These are phyloP conservation scores for Colletotrichum echinochloae DNA, from an alignment of 2,329 filamentous ascomycete species.

Conservation along the genomic window DNA sequence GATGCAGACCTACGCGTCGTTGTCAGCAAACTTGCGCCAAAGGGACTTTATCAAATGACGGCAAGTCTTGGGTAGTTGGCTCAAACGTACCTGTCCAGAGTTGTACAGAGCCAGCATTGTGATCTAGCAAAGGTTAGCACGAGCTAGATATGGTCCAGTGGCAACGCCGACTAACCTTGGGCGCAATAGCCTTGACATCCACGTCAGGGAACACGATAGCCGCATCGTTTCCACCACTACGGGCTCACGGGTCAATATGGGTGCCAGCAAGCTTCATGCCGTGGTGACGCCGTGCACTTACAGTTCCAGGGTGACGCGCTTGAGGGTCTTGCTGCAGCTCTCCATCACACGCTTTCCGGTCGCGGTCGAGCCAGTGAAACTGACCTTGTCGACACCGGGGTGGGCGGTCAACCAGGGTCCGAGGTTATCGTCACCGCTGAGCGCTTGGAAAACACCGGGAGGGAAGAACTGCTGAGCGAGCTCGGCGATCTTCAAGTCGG, in stretches of 20 bases:
- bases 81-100: constrained; percentile 55
- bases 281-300: constrained; percentile 40
- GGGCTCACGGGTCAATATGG: constrained; percentile 13
- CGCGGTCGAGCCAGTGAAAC: constrained; percentile 71
- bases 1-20: constrained; percentile 59
- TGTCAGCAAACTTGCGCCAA: not conserved
- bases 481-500: constrained; percentile 68
- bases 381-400: constrained; percentile 70
- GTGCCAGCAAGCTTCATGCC: not conserved
- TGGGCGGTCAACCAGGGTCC: constrained; percentile 71
- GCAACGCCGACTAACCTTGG: constrained; percentile 51
- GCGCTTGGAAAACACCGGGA: constrained; percentile 70
- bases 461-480: constrained; percentile 69
- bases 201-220: constrained; percentile 70
- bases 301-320: constrained; percentile 71
- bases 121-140: constrained; percentile 46
- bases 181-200: constrained; percentile 55
- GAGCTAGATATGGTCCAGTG: not conserved
- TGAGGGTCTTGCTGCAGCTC: constrained; percentile 67
- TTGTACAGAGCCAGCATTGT: constrained; percentile 67
- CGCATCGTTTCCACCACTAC: constrained; percentile 67
- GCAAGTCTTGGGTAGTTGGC: constrained; percentile 23
- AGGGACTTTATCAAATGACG: not conserved
- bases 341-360: constrained; percentile 73
- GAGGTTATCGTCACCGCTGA: constrained; percentile 71